Evolutionary conservation across 2,329 filamentous ascomycete species (phyloP).

Genomic region (Alternaria brassicae): DNA sequence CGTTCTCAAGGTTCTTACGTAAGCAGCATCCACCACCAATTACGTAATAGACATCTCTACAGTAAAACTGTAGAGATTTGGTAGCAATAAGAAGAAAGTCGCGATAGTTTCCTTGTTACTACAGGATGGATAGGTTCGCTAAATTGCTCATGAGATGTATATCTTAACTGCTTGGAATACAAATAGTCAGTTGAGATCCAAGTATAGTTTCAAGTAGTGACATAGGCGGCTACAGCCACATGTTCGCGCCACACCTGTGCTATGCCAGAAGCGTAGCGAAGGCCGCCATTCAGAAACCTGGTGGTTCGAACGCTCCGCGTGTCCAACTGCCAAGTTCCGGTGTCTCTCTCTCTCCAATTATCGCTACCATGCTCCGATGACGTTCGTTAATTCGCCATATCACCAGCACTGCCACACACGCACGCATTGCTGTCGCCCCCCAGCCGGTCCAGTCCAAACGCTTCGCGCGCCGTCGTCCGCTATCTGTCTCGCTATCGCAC

Average conservation of each 20-base stretch:
- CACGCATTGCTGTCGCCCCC: not conserved
- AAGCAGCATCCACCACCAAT: no score
- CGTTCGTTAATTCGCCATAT: not conserved
- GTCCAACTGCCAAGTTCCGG: not conserved
- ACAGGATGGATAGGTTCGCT: no score
- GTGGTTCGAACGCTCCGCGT: not conserved
- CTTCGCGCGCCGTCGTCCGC: conserved; percentile 28
- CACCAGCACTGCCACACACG: not conserved
- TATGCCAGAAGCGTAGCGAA: not conserved
- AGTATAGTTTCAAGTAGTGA: no score
- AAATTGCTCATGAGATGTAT: no score
- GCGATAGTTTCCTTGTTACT: no score
- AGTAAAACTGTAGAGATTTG: no score
- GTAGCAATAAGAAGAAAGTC: no score
- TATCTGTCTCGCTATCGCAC: conserved; percentile 20
- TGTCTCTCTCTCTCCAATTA: not conserved
- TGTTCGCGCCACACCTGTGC: not conserved
- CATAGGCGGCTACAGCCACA: no score
- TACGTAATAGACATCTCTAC: no score
- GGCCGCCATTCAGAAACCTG: not conserved
- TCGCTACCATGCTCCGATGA: not conserved
- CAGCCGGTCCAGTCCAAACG: conserved; percentile 20
- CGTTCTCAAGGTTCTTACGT: no score
- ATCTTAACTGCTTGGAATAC: no score
- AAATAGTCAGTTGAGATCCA: no score